Base-by-base conservation (phyloP, 768 basidiomycete genomes). In the Amanita molliuscula region DNA sequence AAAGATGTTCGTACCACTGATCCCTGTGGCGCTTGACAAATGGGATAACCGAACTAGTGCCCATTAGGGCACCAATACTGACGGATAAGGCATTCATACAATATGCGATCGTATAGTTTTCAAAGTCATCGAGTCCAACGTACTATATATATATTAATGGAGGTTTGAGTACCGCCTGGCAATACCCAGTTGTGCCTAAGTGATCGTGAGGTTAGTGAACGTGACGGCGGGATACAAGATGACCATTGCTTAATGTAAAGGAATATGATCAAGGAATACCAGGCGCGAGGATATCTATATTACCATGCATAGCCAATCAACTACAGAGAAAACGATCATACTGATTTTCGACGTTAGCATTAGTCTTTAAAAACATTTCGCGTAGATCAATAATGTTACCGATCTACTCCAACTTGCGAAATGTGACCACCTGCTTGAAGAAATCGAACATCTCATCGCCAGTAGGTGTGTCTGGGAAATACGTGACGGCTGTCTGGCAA, bases 111-210 rank as follows among this genome's bases (percentile, higher is more conserved):
- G 82, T 87, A 15, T 83, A 86, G 54, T 81, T 78, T 66, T 93
- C 89, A 56, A 93, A 93, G 62, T 93, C 89, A 93, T 91, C 34
- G 89, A 84, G 62, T 91, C 90, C 3, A 93, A 69, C 7, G 89
- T 91, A 59, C 89, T 48, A 70, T 74, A 25, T 68, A 72, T 67
- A 64, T 50, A 42, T 48, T 11, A 50, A 36, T 16, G 28, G 35
- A n/a, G 25, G 15, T 7, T 44, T 20, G 10, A 25, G 18, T 28
- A n/a, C 6, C 16, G 8, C 15, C 16, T 16, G 34, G 37, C 25
- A 26, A 26, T 62, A 72, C 69, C 73, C 75, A 53, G 76, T 76
- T 53, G 74, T 76, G 61, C 76, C 74, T 74, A 54, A n/a, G n/a
- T 52, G 15, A 20, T 40, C 15, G 11, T 40, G 38, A 20, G 53